Percentiles rank a stretch among this genome's conserved stretches.
phyloP scores from a whole-genome alignment of 2,329 filamentous ascomycete species.

The Sordariomycetes sp. region DNA sequence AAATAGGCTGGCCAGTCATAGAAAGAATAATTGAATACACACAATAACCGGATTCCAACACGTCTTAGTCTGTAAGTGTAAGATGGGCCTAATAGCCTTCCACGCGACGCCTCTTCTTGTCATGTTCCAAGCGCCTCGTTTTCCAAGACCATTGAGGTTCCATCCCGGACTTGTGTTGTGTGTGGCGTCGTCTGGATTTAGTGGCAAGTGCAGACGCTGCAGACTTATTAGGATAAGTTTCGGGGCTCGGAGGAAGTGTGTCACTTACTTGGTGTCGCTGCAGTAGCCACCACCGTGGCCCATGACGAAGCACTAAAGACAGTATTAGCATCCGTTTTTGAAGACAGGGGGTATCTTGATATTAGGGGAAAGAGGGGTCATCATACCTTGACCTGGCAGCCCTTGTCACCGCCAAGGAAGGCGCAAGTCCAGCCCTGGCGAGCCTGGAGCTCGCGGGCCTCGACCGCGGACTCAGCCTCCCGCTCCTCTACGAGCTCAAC shows the following conservation, averaged over 20 bases:
- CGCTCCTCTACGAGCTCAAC: neutral
- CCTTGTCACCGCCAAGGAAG: neutral
- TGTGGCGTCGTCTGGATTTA: neutral
- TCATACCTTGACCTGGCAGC: conserved; percentile 1
- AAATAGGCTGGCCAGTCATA: too few species aligned
- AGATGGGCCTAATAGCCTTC: too few species aligned
- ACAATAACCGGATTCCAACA: too few species aligned
- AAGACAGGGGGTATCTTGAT: too few species aligned
- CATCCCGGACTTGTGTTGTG: too few species aligned
- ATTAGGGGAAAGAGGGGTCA: neutral
- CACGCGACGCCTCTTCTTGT: too few species aligned
- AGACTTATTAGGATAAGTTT: neutral
- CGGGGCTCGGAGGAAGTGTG: too few species aligned
- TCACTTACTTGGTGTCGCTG: neutral
- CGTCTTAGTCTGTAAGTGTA: too few species aligned
- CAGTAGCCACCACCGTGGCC: conserved; percentile 1
- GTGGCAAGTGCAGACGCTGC: neutral
- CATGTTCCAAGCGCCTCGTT: too few species aligned
- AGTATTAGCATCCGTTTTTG: too few species aligned
- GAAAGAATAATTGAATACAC: too few species aligned
- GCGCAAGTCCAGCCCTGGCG: neutral
- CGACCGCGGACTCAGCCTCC: neutral
- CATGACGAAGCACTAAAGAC: neutral
- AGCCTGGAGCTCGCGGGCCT: neutral
- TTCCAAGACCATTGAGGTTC: too few species aligned